Conservation (phyloP, 2,329 filamentous ascomycete species). For the Trichoderma sp. region DNA sequence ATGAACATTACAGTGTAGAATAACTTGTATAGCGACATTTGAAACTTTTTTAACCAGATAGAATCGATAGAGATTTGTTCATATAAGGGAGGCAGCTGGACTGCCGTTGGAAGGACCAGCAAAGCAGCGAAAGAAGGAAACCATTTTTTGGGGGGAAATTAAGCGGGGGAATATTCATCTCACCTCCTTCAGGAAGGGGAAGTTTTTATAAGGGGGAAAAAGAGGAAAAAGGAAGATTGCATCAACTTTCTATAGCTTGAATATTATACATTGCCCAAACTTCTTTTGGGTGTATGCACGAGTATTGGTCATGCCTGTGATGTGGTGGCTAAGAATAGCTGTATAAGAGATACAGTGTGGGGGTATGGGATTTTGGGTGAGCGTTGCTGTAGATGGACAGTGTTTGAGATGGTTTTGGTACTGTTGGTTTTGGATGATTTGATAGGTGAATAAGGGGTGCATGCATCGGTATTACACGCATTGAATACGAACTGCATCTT, state of each 20-base stretch:
- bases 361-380: not conserved
- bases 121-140: not conserved
- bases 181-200: not conserved
- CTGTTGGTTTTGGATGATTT: not conserved
- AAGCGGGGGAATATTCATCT: not conserved
- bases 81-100: slow-evolving; percentile 17
- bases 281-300: not conserved
- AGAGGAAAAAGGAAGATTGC: not conserved
- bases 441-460: not conserved
- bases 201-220: not conserved
- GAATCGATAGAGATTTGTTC: slow-evolving; percentile 4
- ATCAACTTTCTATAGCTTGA: not conserved
- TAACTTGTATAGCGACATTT: slow-evolving; percentile 13
- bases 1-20: slow-evolving; percentile 4
- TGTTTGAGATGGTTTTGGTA: not conserved
- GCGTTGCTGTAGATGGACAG: not conserved
- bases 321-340: slow-evolving; percentile 4
- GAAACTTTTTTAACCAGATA: not conserved
- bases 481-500: not conserved
- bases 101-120: not conserved
- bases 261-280: not conserved
- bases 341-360: not conserved
- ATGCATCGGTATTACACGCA: not conserved
- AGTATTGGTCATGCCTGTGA: not conserved
- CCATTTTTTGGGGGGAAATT: not conserved